Evolutionary conservation across 768 basidiomycete genomes (phyloP).

Genomic region (Agaricus blazei): DNA sequence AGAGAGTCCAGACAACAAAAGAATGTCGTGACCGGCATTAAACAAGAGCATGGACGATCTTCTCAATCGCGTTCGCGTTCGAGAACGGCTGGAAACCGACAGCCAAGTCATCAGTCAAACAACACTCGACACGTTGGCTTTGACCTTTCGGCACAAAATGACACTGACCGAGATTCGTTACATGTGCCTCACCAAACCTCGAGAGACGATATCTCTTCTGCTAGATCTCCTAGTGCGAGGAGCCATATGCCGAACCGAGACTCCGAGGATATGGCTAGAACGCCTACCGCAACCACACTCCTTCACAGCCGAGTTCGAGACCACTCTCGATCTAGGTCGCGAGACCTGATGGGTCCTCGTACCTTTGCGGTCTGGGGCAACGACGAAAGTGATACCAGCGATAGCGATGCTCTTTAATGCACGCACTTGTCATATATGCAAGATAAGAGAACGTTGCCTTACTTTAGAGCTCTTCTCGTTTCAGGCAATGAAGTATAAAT

Average conservation of each 20-base stretch:
- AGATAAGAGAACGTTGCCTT: neutral
- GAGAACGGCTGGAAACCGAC: slow-evolving; percentile 37
- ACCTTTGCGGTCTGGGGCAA: slow-evolving; percentile 84
- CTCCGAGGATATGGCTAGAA: slow-evolving; percentile 26
- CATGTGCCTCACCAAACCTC: slow-evolving; percentile 25
- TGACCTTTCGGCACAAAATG: slow-evolving; percentile 29
- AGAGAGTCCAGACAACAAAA: slow-evolving; percentile 8
- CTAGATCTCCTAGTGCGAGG: slow-evolving; percentile 34
- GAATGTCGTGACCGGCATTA: slow-evolving; percentile 4
- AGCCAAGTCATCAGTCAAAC: slow-evolving; percentile 41
- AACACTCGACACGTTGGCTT: slow-evolving; percentile 47
- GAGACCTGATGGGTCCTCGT: slow-evolving; percentile 48
- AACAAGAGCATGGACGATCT: slow-evolving; percentile 13
- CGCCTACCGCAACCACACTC: slow-evolving; percentile 6
- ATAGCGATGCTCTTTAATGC: slow-evolving; percentile 40
- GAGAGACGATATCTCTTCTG: slow-evolving; percentile 27
- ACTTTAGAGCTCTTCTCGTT: neutral
- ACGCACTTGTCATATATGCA: neutral
- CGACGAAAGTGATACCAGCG: slow-evolving; percentile 84
- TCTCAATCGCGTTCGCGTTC: slow-evolving; percentile 41
- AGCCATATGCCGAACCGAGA: slow-evolving; percentile 63
- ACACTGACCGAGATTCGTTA: slow-evolving; percentile 10
- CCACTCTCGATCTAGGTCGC: slow-evolving; percentile 31
- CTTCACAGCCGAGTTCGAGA: slow-evolving; percentile 6
- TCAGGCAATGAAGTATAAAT: too few species aligned